A percentile compares a stretch with the other conserved stretches of the same genome.
Evolutionary conservation across 352 stramenopile species (phyloP).

Genomic region (Pelagophyceae sp.): DNA sequence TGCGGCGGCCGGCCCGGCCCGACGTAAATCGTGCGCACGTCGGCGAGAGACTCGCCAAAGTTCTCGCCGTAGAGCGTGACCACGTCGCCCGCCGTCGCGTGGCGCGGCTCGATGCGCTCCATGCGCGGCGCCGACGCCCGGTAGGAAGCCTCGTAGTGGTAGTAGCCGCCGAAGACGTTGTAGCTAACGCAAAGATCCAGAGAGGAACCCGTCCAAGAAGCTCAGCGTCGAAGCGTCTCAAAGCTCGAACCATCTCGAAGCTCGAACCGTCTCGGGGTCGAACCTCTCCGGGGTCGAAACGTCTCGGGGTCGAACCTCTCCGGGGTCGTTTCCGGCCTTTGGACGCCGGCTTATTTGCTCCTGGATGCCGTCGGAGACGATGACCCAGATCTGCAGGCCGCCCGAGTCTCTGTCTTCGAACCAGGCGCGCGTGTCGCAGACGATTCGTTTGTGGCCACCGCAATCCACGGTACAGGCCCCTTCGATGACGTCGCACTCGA

Average conservation of each 20-base stretch:
- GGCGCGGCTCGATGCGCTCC: neutral
- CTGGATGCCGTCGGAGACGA: neutral
- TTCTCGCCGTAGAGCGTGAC: constrained; percentile 17
- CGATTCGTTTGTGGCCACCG: constrained; percentile 24
- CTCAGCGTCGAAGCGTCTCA: too few species aligned
- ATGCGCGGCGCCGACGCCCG: neutral
- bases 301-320: too few species aligned
- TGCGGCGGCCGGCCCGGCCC: constrained; percentile 24
- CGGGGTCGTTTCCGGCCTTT: too few species aligned
- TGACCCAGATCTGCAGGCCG: constrained; percentile 8
- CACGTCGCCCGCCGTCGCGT: constrained; percentile 10
- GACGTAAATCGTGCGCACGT: constrained; percentile 27
- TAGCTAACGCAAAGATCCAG: too few species aligned
- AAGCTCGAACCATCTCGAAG: too few species aligned
- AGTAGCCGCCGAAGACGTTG: neutral
- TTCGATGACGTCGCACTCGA: constrained; percentile 27
- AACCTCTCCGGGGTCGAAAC: too few species aligned
- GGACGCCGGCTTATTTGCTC: too few species aligned
- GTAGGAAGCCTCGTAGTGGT: neutral
- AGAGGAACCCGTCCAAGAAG: too few species aligned
- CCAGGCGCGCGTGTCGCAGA: constrained; percentile 22
- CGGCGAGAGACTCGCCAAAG: constrained; percentile 20
- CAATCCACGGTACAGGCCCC: constrained; percentile 28
- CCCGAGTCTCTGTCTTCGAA: neutral
- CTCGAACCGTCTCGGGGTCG: too few species aligned